Percentiles rank a stretch among this genome's conserved stretches.
Conservation (phyloP, 2,329 filamentous ascomycete genomes). For the Incumbomyces lentus region DNA sequence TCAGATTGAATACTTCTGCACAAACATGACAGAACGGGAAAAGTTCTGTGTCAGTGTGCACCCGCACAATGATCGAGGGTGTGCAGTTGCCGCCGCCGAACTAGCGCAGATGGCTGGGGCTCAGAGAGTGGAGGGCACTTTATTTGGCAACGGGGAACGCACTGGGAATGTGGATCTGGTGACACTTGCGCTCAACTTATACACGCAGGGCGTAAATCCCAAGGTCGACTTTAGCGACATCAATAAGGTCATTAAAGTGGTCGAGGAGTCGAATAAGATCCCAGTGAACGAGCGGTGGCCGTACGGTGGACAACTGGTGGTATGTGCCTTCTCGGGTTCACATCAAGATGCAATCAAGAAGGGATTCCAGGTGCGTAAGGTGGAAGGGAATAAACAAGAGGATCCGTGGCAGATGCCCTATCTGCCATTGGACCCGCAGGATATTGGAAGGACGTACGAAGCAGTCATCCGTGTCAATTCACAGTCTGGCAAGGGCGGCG, state of each 20-base stretch:
- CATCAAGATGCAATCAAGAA: constrained; percentile 98
- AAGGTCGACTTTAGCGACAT: constrained; percentile 88
- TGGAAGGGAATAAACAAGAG: constrained; percentile 48
- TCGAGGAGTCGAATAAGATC: constrained; percentile 91
- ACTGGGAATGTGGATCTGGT: constrained; percentile 95
- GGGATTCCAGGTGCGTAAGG: constrained; percentile 58
- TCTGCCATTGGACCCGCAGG: constrained; percentile 80
- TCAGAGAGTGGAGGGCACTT: constrained; percentile 83
- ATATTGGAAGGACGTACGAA: constrained; percentile 95
- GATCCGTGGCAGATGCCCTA: constrained; percentile 79
- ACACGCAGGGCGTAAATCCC: constrained; percentile 81
- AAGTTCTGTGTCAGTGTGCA: constrained; percentile 85
- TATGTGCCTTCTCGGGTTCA: constrained; percentile 80
- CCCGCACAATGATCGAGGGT: constrained; percentile 89
- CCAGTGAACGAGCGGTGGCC: constrained; percentile 81
- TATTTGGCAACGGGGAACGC: constrained; percentile 90
- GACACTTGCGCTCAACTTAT: constrained; percentile 83
- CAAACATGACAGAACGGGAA: constrained; percentile 70
- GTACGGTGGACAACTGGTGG: constrained; percentile 84
- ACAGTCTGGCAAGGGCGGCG: constrained; percentile 87
- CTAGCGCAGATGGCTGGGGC: constrained; percentile 93
- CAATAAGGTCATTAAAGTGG: constrained; percentile 71
- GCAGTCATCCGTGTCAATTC: constrained; percentile 97
- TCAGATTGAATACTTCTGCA: constrained; percentile 92
- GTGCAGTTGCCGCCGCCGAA: constrained; percentile 79